These are phyloP conservation scores for Ustilago xerochloae DNA, from an alignment of 1,284 basidiomycete genomes.

Conservation along the genomic window DNA sequence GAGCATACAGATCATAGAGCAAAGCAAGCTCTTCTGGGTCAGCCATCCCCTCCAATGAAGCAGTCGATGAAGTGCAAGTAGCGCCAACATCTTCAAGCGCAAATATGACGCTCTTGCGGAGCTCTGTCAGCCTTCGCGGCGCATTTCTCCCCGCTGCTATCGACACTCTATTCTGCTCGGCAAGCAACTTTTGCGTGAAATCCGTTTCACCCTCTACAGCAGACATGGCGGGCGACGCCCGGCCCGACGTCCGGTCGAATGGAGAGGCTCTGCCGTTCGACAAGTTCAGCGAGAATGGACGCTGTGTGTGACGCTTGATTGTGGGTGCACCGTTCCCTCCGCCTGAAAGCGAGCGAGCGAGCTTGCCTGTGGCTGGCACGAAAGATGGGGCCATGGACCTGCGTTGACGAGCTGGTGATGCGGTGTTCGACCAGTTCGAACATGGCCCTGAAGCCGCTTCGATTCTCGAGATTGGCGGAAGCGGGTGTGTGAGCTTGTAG, in stretches of 20 bases:
- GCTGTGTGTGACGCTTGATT: conserved; percentile 25
- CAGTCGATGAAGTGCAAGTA: conserved; percentile 23
- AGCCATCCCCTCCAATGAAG: conserved; percentile 27
- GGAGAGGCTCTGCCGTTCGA: conserved; percentile 36
- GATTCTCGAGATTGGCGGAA: conserved; percentile 66
- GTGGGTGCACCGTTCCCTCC: conserved; percentile 31
- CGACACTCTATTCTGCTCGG: conserved; percentile 20
- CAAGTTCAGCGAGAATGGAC: conserved; percentile 32
- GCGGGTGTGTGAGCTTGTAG: conserved; percentile 61
- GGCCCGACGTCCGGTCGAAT: conserved; percentile 21
- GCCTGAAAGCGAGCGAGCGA: conserved; percentile 41
- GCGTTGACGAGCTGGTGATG: conserved; percentile 28
- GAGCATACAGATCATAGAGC: conserved; percentile 55
- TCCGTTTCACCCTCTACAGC: conserved; percentile 14
- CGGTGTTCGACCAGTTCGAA: not conserved
- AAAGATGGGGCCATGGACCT: conserved; percentile 10
- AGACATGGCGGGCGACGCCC: conserved; percentile 25
- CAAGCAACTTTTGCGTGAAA: conserved; percentile 18
- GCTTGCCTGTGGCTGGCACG: conserved; percentile 11
- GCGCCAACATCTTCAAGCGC: conserved; percentile 42
- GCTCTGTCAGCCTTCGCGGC: conserved; percentile 34
- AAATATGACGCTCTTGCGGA: conserved; percentile 39
- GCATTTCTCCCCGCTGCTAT: not conserved
- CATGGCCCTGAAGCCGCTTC: conserved; percentile 40
- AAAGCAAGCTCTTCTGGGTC: conserved; percentile 52